Conservation (phyloP, 768 basidiomycete species). For the Kwoniella europaea region DNA sequence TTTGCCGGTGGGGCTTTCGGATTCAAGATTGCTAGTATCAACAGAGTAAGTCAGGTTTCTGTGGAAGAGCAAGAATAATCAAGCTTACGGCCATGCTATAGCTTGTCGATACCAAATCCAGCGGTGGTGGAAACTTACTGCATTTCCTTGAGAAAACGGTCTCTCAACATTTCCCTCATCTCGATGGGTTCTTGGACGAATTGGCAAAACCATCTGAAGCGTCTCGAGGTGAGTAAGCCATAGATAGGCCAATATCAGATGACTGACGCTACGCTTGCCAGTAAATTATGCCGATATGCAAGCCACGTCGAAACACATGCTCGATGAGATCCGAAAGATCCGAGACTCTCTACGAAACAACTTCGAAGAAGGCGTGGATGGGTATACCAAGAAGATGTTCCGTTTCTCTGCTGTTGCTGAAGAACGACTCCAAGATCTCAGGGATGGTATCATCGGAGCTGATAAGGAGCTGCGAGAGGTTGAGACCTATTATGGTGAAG, state of each 20-base stretch:
- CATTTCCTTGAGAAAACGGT: conserved; percentile 93
- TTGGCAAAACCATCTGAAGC: conserved; percentile 87
- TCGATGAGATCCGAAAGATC: conserved; percentile 80
- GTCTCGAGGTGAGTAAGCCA: conserved; percentile 72
- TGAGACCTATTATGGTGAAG: conserved; percentile 89
- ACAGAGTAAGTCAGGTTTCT: conserved; percentile 68
- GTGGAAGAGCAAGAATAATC: not conserved
- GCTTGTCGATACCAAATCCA: conserved; percentile 97
- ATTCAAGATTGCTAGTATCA: conserved; percentile 95
- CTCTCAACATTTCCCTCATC: conserved; percentile 80
- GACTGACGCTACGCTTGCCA: conserved; percentile 9
- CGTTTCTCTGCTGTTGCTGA: conserved; percentile 78
- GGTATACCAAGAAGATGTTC: conserved; percentile 91
- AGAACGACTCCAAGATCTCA: conserved; percentile 76
- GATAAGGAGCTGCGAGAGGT: conserved; percentile 83
- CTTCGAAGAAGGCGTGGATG: conserved; percentile 77
- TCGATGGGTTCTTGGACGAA: conserved; percentile 87
- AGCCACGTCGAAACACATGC: conserved; percentile 67
- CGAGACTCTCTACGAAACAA: conserved; percentile 78
- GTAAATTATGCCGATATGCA: conserved; percentile 44
- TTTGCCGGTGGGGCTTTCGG: conserved; percentile 96
- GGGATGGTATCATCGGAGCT: conserved; percentile 84
- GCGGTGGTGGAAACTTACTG: conserved; percentile 88
- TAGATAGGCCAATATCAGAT: conserved; percentile 1
- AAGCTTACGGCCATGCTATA: conserved; percentile 52